These are phyloP conservation scores for Abelmoschus esculentus DNA, from an alignment of 345 rosid genomes.

Conservation along the genomic window DNA sequence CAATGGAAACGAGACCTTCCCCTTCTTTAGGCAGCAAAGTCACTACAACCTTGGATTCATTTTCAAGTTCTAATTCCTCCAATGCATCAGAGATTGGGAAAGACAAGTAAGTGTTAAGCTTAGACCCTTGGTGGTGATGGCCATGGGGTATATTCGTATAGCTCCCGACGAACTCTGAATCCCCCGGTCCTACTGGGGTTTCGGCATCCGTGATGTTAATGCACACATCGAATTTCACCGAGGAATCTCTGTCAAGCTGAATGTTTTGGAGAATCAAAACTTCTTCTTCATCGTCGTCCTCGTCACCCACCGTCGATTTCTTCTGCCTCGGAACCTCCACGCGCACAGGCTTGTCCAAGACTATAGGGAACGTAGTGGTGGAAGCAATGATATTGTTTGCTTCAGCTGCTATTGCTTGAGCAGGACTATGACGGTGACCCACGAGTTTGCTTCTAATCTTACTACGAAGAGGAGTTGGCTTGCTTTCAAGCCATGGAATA, in stretches of 20 bases:
- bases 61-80: not conserved
- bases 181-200: not conserved
- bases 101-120: not conserved
- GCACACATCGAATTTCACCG: not conserved
- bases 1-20: not conserved
- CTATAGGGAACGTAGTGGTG: not conserved
- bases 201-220: not conserved
- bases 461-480: not conserved
- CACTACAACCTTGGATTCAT: not conserved
- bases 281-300: not conserved
- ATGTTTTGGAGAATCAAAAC: not conserved
- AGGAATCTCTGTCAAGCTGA: not conserved
- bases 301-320: not conserved
- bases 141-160: not conserved
- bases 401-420: not conserved
- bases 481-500: not conserved
- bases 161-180: not conserved
- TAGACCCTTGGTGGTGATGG: not conserved
- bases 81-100: not conserved
- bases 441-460: not conserved
- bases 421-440: not conserved
- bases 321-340: not conserved
- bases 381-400: not conserved
- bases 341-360: not conserved
- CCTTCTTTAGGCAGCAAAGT: not conserved